Base-by-base conservation (phyloP, 1,284 basidiomycete species). In the Papiliotrema nemorosa region DNA sequence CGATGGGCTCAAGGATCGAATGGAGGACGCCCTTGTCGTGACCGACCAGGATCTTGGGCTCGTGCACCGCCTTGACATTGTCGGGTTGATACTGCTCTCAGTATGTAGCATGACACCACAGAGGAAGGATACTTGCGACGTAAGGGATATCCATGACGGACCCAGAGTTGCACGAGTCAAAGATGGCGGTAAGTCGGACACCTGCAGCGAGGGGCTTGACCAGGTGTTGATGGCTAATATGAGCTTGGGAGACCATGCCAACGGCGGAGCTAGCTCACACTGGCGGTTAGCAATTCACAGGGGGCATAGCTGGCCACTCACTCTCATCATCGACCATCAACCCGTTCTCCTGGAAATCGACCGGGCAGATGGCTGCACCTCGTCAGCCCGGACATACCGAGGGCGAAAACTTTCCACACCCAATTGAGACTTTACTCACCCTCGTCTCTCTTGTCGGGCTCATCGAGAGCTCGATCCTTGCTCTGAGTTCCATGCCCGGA, bases 121-220 rank as follows among this genome's bases (percentile, higher is more conserved):
- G 16, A 16, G 16, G 31, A 9, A 10, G 9, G 10, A 16, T 26
- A 52, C 60, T 53, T 36, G 58, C 60, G 66, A 74, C 64, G 65
- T 78, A 79, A 4, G 78, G 78, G 14, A 79, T 58, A 55, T 79
- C 78, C 41, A 78, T 63, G 1, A 72, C 75, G 5, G 68, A 64
- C 6, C 70, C 73, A 20, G 66, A 69, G 58, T 75, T 70, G 57
- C 65, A 74, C 49, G 74, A 77, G 56, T 94, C 90, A 64, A 89
- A 93, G 63, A 93, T 88, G 26, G 88, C 84, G 9, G 91, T 94
- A 44, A 96, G 76, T 44, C 91, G 84, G 66, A 89, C 92, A 1
- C 91, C 91, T 18, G 84, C 71, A 18, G 90, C 90, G 1, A 96
- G 80, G 14, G 84, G 80, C 47, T 58, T 58, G 49, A 78, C 77